Conservation (phyloP, 148 eudicot species). For the Persicaria tinctoria region DNA sequence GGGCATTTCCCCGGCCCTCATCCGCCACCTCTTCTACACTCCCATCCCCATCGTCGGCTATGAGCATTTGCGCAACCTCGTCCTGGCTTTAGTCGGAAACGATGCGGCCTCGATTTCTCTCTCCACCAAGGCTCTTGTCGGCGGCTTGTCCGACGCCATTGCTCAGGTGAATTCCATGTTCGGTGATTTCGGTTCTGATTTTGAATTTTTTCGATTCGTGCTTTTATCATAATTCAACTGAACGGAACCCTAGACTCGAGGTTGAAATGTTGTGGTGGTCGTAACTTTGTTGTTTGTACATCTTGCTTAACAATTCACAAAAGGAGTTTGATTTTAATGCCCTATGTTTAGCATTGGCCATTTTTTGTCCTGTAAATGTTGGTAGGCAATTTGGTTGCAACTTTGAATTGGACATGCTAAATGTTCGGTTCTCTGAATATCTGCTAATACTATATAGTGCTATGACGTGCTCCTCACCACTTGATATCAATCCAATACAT, state of each 20-base stretch:
- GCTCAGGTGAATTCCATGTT: conserved; percentile 63
- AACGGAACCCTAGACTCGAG: neutral
- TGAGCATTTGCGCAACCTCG: too few relatives aligned
- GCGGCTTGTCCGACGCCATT: conserved; percentile 70
- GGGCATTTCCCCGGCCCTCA: too few relatives aligned
- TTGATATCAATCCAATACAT: neutral
- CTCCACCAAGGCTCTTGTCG: conserved; percentile 47
- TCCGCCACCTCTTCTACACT: too few relatives aligned
- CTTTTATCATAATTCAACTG: neutral
- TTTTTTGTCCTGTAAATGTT: neutral
- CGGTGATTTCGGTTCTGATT: neutral
- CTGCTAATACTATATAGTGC: neutral
- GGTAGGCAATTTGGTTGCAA: neutral
- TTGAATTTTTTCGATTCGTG: conserved; percentile 8
- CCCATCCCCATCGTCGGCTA: too few relatives aligned
- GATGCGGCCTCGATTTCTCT: conserved; percentile 31
- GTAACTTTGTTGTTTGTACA: too few relatives aligned
- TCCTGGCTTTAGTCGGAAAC: conserved; percentile 14
- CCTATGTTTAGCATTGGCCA: too few relatives aligned
- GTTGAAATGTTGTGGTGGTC: too few relatives aligned
- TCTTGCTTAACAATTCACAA: neutral
- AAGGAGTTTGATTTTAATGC: neutral
- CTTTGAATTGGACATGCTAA: neutral
- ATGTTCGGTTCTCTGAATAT: neutral
- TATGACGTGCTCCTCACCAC: neutral